Base-by-base conservation (phyloP, 2,329 filamentous ascomycete genomes). In the Leptographium flavum region DNA sequence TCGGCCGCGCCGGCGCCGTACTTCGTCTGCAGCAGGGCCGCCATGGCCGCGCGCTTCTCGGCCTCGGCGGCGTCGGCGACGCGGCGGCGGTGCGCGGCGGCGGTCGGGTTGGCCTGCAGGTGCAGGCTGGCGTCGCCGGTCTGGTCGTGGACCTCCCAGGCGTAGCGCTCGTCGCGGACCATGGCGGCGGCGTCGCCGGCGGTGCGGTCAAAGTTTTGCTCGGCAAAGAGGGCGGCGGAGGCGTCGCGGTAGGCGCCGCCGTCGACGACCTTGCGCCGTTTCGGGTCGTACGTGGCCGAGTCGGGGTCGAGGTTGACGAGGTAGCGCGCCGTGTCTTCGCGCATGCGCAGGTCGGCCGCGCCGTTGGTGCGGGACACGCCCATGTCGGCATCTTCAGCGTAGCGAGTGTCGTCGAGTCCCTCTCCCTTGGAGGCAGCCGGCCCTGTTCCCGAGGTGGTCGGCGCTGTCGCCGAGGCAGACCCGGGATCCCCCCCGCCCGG, bases 311-410 rank as follows among this genome's bases (percentile, higher is more conserved):
- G 75, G 58, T 96, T 96, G 9, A 95, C 69, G 3, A 98, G 71
- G 59, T 98, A 98, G 58, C 95, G 96, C 21, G 92, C 92, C 1
- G 92, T 98, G 60, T 98, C 92, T 65, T 98, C 92, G 60, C 92
- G 77, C 60, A 98, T 79, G 51, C 92, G 79, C 47, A 98, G 70
- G 58, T 96, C 93, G 47, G 87, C 76, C 1, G 92, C 94, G 7
- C 87, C 84, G 21, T 87, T 95, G 54, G 83, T 83, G 61, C 95
- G 87, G 56, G 94, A 82, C 50, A 88, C 79, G 51, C 88, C 90
- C 87, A 98, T 95, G 60, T 96, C 90, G 23, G 86, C 90, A 60
- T 95, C 90, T 58, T 94, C 92, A 33, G 90, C 87, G 59, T 96
- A 96, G 11, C 45, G 45, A 3, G 51, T 52, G 32, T 45, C 49